Conservation (phyloP, 2,329 filamentous ascomycete species). For the Septoria petroselini region DNA sequence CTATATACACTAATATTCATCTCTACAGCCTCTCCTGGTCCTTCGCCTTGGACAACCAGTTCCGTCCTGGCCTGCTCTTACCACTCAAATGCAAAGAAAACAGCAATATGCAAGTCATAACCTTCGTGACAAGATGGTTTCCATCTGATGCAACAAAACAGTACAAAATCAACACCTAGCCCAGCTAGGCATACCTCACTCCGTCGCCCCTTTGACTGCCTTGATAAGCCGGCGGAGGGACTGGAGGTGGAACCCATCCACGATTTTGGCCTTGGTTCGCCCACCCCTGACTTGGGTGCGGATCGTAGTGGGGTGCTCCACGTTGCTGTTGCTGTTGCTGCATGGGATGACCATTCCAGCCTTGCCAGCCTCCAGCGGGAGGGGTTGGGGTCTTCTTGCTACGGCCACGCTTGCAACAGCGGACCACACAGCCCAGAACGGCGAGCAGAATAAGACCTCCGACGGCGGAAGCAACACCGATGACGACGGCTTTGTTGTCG, state of each 20-base stretch:
- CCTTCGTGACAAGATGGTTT: too few species aligned
- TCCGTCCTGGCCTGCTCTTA: too few species aligned
- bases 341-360: conserved; percentile 29
- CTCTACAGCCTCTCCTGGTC: too few species aligned
- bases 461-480: conserved; percentile 69
- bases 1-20: too few species aligned
- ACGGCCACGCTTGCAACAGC: conserved; percentile 48
- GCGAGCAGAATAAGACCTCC: conserved; percentile 69
- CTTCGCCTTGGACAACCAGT: too few species aligned
- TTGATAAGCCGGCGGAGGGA: conserved; percentile 26
- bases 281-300: conserved; percentile 30
- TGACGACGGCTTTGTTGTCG: conserved; percentile 74
- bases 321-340: conserved; percentile 21
- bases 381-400: conserved; percentile 22
- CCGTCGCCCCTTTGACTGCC: conserved; percentile 14
- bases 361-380: conserved; percentile 36
- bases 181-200: conserved; percentile 26
- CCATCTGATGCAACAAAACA: too few species aligned
- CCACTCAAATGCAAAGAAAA: too few species aligned
- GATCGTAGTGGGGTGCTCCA: conserved; percentile 16
- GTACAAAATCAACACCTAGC: not conserved
- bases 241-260: conserved; percentile 23
- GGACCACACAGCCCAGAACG: conserved; percentile 64
- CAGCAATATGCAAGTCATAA: too few species aligned
- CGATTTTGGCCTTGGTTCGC: conserved; percentile 17